Base-by-base conservation (phyloP, 495 filamentous ascomycete genomes). In the Aeminium ludgeri region DNA sequence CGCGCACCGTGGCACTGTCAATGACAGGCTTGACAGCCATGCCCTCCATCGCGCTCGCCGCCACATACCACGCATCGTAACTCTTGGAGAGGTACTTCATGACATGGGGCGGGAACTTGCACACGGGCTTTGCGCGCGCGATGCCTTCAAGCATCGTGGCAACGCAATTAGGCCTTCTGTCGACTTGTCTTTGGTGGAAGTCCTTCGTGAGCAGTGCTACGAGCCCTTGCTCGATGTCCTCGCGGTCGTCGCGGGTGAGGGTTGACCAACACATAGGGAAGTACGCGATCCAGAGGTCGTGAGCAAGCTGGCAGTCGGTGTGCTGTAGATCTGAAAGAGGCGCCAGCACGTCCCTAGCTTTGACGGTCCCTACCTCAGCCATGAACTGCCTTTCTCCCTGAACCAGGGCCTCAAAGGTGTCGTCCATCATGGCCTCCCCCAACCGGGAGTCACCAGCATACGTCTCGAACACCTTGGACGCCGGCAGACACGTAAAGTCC, bases 271-370 rank as follows among this genome's bases (percentile, higher is more conserved):
- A 91, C 39, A 93, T 72, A 0, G 86, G 83, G 60, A 96, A 99
- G 19, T 95, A 61, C 0, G 76, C 67, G 31, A 87, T 78, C 91
- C 91, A 99, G 16, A 95, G 71, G 46, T 83, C 69, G 52, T 93
- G 78, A 1, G 86, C 74, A 19, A 89, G 72, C 42, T 72, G 74
- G 13, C 69, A 49, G 55, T 94, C 83, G 20, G 86, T 73, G 55
- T 99, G 91, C 52, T 99, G 91, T 34, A 99, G 73, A 54, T 99
- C 87, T n/a, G 72, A 75, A 20, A 99, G 63, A 7, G 91, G 91
- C 51, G 92, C 83, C 18, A 96, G 70, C 40, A 99, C 60, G 57
- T 99, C 91, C 15, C 79, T 73, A 33, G 79, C 72, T 50, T 78
- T 83, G 42, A 96, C 73, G 42, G 92, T 84, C 11, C 77, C 78